These are phyloP conservation scores for Zopfia rhizophila DNA, from an alignment of 2,329 filamentous ascomycete genomes.

Conservation along the genomic window DNA sequence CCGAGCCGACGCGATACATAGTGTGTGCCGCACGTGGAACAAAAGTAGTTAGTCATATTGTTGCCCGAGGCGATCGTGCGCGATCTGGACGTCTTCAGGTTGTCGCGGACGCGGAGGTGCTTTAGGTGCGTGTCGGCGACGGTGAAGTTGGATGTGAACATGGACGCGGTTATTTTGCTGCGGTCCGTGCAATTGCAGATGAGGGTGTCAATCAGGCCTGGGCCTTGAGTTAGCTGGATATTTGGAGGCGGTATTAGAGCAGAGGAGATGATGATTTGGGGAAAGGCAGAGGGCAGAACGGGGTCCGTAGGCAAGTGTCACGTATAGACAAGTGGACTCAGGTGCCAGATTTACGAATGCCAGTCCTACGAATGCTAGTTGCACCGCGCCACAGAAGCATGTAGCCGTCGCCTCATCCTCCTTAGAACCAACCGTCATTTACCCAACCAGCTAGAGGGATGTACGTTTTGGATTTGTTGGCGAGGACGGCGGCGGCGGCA, in stretches of 20 bases:
- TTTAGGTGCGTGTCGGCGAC: constrained; percentile 58
- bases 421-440: constrained; percentile 34
- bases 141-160: constrained; percentile 69
- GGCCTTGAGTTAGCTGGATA: constrained; percentile 56
- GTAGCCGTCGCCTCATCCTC: constrained; percentile 40
- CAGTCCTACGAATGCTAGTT: constrained; percentile 34
- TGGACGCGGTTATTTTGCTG: constrained; percentile 69
- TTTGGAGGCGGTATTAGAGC: constrained; percentile 1
- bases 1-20: constrained; percentile 65
- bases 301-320: background rate
- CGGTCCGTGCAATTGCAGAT: constrained; percentile 71
- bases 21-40: constrained; percentile 67
- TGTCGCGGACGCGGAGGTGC: constrained; percentile 63
- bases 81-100: constrained; percentile 57
- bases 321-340: too few relatives aligned
- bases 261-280: background rate
- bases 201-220: constrained; percentile 62
- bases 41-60: constrained; percentile 71
- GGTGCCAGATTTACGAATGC: constrained; percentile 6
- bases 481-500: too few relatives aligned
- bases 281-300: background rate
- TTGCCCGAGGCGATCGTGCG: constrained; percentile 55
- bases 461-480: constrained; percentile 29
- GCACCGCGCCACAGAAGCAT: constrained; percentile 42
- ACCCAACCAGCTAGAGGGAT: constrained; percentile 28